Evolutionary conservation across 257 asterid genomes (phyloP).

Genomic region (Nicotiana obtusifolia): DNA sequence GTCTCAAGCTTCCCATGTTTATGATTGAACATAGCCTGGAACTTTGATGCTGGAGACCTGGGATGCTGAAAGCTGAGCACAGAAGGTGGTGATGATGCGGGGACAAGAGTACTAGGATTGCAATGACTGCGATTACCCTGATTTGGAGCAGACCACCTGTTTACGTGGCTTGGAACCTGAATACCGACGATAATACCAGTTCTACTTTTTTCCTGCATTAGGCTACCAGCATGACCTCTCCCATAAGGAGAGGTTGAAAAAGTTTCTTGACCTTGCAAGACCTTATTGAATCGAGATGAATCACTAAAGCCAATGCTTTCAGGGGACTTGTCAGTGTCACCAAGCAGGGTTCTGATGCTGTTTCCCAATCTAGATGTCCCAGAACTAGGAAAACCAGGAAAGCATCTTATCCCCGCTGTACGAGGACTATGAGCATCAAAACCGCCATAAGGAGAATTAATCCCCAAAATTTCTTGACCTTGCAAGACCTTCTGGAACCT

Average conservation of each 20-base stretch:
- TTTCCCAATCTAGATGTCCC: conserved; percentile 27
- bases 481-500: conserved; percentile 99
- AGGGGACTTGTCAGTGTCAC: conserved; percentile 29
- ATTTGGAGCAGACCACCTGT: conserved; percentile 40
- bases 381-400: conserved; percentile 33
- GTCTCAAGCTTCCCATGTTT: conserved; percentile 30
- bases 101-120: conserved; percentile 22
- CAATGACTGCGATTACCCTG: conserved; percentile 32
- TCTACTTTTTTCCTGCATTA: conserved; percentile 25
- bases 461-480: conserved; percentile 95
- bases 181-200: conserved; percentile 26
- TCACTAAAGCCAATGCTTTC: conserved; percentile 37
- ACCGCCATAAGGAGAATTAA: conserved; percentile 39
- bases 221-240: conserved; percentile 30
- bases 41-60: conserved; percentile 34
- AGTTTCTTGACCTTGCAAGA: conserved; percentile 99
- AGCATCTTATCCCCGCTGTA: conserved; percentile 41
- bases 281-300: conserved; percentile 67
- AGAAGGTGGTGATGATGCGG: conserved; percentile 48
- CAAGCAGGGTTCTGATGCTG: conserved; percentile 27
- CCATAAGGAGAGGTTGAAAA: conserved; percentile 35
- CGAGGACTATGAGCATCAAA: conserved; percentile 40
- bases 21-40: conserved; percentile 16
- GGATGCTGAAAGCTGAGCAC: conserved; percentile 43
- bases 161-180: conserved; percentile 37